Conservation (phyloP, 805 yeast species). For the Ogataea salicorniae region DNA sequence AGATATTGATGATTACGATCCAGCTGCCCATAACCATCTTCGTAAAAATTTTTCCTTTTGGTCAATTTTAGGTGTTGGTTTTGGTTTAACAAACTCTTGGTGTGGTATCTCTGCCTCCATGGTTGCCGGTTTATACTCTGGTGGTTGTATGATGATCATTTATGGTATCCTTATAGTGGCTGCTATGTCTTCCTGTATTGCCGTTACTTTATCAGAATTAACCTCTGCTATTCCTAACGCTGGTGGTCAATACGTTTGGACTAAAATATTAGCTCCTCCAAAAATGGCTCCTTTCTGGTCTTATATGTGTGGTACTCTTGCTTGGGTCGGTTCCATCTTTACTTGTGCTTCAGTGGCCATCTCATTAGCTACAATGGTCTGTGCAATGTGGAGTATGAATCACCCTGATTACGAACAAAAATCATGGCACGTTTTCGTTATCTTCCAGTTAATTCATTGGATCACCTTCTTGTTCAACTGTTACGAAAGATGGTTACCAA, state of each 20-base stretch:
- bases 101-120: slow-evolving; percentile 54
- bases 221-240: slow-evolving; percentile 50
- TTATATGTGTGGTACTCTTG: slow-evolving; percentile 56
- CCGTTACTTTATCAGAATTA: slow-evolving; percentile 48
- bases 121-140: slow-evolving; percentile 49
- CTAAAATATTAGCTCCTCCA: slow-evolving; percentile 47
- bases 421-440: slow-evolving; percentile 53
- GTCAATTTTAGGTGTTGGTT: slow-evolving; percentile 53
- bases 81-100: slow-evolving; percentile 59
- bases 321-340: slow-evolving; percentile 58
- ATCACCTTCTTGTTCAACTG: slow-evolving; percentile 42
- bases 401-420: slow-evolving; percentile 32
- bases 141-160: slow-evolving; percentile 54
- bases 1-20: slow-evolving; percentile 17
- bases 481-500: slow-evolving; percentile 49
- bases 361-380: slow-evolving; percentile 45
- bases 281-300: slow-evolving; percentile 44
- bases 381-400: slow-evolving; percentile 40
- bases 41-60: slow-evolving; percentile 38
- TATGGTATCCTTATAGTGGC: slow-evolving; percentile 53
- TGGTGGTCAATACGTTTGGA: slow-evolving; percentile 60
- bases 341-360: slow-evolving; percentile 57
- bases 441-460: slow-evolving; percentile 41
- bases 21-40: slow-evolving; percentile 8
- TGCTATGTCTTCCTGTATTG: slow-evolving; percentile 41